Base-by-base conservation (phyloP, 2,329 filamentous ascomycete genomes). In the Tolypocladium capitatum region DNA sequence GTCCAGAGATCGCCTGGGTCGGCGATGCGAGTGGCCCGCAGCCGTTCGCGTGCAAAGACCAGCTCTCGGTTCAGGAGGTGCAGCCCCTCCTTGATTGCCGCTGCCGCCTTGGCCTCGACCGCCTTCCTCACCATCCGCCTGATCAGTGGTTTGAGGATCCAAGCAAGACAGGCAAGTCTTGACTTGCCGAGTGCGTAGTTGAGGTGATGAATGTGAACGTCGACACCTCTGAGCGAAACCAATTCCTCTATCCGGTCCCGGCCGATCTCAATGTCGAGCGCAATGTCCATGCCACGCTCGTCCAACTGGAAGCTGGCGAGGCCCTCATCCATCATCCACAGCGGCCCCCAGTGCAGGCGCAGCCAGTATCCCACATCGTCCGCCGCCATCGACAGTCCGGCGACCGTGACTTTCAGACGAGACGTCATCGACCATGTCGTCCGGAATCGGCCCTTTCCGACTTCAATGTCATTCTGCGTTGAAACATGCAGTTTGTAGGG, bases 331-430 rank as follows among this genome's bases (percentile, higher is more conserved):
- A 80, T 78, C 30, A 95, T 73, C 24, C 81, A 80, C 44, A 94
- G 71, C 2, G 94, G 63, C 2, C 86, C 82, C 14, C 81, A 80
- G 61, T 92, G 90, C 0, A 86, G 75, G 10, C 85, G 84, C 31
- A 96, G 70, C 80, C 90, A 94, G 68, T 90, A 97, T 24, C 91
- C 91, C 31, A 97, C 73, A 52, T 96, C 89, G 24, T 91, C 81
- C 3, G 90, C 90, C 36, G 84, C 81, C 47, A 92, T 74, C 0
- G 88, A 94, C 9, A 97, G 68, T 0, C 91, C 91, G 53, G 88
- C 83, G 35, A 95, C 68, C 52, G 85, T 86, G 58, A 94, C 74
- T 1, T 84, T 86, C 53, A 92, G 75, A 2, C 85, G 71, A 0
- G 86, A 89, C 24, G 80, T 83, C 48, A 83, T 71, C 7, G 66